A percentile compares a stretch with the other conserved stretches of the same genome.
phyloP scores from a whole-genome alignment of 75 land plant genomes.

The Picea glauca region DNA sequence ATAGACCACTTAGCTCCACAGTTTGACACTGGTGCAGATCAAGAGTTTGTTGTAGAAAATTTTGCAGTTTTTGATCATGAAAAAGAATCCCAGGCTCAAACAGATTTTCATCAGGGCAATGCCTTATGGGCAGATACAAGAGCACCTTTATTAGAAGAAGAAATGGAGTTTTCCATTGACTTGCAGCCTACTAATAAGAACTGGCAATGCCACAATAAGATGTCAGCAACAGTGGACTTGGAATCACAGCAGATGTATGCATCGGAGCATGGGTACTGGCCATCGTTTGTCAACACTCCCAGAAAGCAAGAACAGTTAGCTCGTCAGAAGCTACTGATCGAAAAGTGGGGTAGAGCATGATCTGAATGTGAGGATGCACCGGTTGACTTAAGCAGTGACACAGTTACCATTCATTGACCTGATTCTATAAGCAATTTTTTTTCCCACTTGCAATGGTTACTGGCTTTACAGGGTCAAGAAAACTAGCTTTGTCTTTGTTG shows the following conservation, averaged over 20 bases:
- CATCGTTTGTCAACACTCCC: conserved; percentile 6
- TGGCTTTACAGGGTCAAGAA: neutral
- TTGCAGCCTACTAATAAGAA: neutral
- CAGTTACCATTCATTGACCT: neutral
- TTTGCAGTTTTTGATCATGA: neutral
- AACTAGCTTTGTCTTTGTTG: neutral
- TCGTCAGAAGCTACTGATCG: conserved; percentile 4
- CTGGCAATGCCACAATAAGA: neutral
- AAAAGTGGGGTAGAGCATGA: conserved; percentile 12
- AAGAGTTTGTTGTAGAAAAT: neutral
- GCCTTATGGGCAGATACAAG: conserved; percentile 2
- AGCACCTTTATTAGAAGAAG: neutral
- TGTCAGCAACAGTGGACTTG: neutral
- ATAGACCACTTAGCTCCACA: neutral
- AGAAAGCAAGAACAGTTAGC: conserved; percentile 5
- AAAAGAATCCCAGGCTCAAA: conserved; percentile 10
- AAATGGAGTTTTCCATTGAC: neutral
- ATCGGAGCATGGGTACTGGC: conserved; percentile 9
- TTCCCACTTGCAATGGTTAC: neutral
- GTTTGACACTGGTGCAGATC: neutral
- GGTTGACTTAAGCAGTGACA: neutral
- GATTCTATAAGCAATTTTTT: conserved; percentile 1
- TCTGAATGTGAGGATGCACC: neutral
- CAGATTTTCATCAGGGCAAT: neutral
- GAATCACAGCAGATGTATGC: neutral